These are phyloP conservation scores for Tephrocybe sp. DNA, from an alignment of 768 basidiomycete genomes.

Conservation along the genomic window DNA sequence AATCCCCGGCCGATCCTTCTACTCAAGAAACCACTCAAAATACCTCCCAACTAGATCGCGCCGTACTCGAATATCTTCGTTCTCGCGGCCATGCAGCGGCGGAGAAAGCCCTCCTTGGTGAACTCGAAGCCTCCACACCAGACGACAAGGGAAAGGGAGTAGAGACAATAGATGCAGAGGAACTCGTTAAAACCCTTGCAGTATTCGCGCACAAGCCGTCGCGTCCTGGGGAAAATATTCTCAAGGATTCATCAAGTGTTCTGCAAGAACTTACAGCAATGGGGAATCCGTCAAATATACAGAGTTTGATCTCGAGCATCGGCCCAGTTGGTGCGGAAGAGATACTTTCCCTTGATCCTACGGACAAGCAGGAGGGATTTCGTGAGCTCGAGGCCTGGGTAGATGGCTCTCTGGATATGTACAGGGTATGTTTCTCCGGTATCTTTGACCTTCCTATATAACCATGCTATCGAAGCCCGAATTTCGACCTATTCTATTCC, in stretches of 20 bases:
- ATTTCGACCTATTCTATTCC: constrained; percentile 90
- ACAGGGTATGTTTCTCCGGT: constrained; percentile 54
- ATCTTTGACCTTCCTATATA: not conserved
- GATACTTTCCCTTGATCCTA: constrained; percentile 76
- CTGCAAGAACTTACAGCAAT: constrained; percentile 67
- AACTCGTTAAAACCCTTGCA: constrained; percentile 57
- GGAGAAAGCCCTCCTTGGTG: constrained; percentile 49
- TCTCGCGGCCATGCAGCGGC: constrained; percentile 46
- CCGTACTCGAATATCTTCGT: constrained; percentile 50
- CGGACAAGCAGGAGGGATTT: constrained; percentile 85
- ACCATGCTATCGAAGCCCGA: constrained; percentile 62
- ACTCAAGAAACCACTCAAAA: constrained; percentile 40
- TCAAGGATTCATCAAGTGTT: constrained; percentile 67
- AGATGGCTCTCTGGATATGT: constrained; percentile 89
- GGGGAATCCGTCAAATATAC: constrained; percentile 72
- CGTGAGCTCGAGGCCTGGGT: constrained; percentile 87
- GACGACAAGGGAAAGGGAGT: constrained; percentile 42
- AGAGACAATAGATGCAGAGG: constrained; percentile 45
- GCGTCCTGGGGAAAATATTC: constrained; percentile 65
- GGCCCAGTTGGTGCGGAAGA: constrained; percentile 83
- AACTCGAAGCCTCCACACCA: constrained; percentile 42
- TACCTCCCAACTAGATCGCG: constrained; percentile 38
- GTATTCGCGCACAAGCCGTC: constrained; percentile 71
- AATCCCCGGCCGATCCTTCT: constrained; percentile 48
- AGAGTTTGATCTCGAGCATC: constrained; percentile 74